Evolutionary conservation across 1,139 yeast genomes (phyloP).

Genomic region (Yamadazyma conglobata): DNA sequence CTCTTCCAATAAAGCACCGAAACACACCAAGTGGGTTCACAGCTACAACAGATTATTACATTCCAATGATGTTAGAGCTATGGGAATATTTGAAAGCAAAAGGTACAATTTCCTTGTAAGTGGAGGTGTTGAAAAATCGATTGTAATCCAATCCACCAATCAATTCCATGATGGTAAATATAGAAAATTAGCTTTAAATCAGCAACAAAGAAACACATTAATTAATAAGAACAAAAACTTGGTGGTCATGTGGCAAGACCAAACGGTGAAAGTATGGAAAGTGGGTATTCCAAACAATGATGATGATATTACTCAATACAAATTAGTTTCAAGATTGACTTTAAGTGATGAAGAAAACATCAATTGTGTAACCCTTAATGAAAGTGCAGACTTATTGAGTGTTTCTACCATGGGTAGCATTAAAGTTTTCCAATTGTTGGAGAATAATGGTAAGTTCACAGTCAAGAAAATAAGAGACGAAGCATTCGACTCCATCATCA

Average conservation of each 20-base stretch:
- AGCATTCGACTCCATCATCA: constrained; percentile 37
- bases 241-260: constrained; percentile 79
- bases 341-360: constrained; percentile 81
- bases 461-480: constrained; percentile 54
- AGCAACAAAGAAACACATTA: constrained; percentile 56
- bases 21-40: constrained; percentile 70
- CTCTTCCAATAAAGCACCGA: constrained; percentile 19
- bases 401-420: constrained; percentile 70
- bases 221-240: constrained; percentile 44
- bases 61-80: constrained; percentile 83
- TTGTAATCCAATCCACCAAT: constrained; percentile 67
- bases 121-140: constrained; percentile 85
- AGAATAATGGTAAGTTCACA: constrained; percentile 34
- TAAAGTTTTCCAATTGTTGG: constrained; percentile 59
- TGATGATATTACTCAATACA: constrained; percentile 24
- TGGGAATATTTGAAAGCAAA: constrained; percentile 68
- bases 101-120: constrained; percentile 69
- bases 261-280: constrained; percentile 77
- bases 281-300: no score
- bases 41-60: constrained; percentile 76
- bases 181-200: constrained; percentile 65
- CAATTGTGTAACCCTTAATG: constrained; percentile 63
- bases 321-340: constrained; percentile 61
- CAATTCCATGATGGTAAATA: constrained; percentile 74
- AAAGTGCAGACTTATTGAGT: constrained; percentile 61